Base-by-base conservation (phyloP, 1,284 basidiomycete species). In the Athelia sp. region DNA sequence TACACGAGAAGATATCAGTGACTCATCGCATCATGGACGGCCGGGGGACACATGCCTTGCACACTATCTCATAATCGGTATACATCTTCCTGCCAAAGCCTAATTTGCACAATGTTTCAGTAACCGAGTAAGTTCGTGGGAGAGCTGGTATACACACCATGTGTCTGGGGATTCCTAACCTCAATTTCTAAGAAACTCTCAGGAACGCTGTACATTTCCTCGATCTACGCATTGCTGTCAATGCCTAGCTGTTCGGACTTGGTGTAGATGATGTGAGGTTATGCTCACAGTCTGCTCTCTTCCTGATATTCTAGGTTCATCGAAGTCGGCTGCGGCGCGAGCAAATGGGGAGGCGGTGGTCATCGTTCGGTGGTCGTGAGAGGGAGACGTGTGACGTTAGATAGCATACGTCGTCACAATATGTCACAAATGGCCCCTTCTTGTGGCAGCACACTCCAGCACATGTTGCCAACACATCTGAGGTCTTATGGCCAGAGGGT, bases 171-270 rank as follows among this genome's bases (percentile, higher is more conserved):
- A 65, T 97, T 98, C 58, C 91, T 76, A 8, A 99, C 93, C 70
- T 99, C 97, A 58, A 99, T 98, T 74, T 99, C 97, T 50, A 99
- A 74, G 68, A 98, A 98, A 65, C 93, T 97, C 70, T 99, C 97
- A 29, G 92, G 92, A 9, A 94, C 87, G 57, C 89, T 92, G 65
- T 98, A 98, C 93, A 98, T 98, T 73, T 98, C 95, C 70, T 98
- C 95, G 59, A 95, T 93, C 90, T 94, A 64, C 53, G 61, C 57
- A 50, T 51, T 47, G 56, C 64, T 65, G 64, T 60, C 62, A 60
- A n/a, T n/a, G n/a, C n/a, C n/a, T 58, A 62, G 54, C 60, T 65
- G 65, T 64, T 62, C 61, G 49, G 42, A 18, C 50, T 50, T 29
- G 15, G 26, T 29, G 40, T 43, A 38, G 13, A n/a, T n/a, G 34